Base-by-base conservation (phyloP, 805 yeast species). In the Sugiyamaella marilandica region DNA sequence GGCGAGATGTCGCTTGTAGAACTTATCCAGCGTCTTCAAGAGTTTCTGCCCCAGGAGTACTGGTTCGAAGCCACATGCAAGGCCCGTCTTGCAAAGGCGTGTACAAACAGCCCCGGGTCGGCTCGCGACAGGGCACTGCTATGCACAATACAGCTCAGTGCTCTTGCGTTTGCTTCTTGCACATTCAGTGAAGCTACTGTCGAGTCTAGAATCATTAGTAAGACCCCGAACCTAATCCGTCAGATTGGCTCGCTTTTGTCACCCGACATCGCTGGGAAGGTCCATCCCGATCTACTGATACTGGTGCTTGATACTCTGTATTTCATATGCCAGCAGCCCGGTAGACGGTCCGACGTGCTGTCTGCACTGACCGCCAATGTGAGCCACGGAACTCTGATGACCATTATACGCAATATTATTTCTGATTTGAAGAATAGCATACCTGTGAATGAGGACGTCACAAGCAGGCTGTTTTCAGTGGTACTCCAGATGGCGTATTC, bases 281-380 rank as follows among this genome's bases (percentile, higher is more conserved):
- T 85, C 8, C 77, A 88, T 0, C 62, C 63, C 21, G 78, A 74
- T 1, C 73, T 87, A 1, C 76, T 83, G 54, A 68, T 77, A 41
- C 77, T 83, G 41, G 87, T 92, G 1, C 66, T 83, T 47, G 79
- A 81, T 55, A 79, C 91, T 0, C 72, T 91, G 49, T 86, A 85
- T 56, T 79, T 83, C 56, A 80, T 88, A 5, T 78, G 95, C 1
- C 72, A 78, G 18, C 82, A 81, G 61, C 81, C 81, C 45, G 76
- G 77, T 2, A 85, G 90, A 80, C 84, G 91, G 14, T 75, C 84
- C 47, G 97, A 90, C 59, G 75, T 91, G 19, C 74, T 90, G 50
- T 76, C 89, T 53, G 82, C 87, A 10, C 67, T 90, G 57, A 88
- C 94, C 18, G 97, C 94, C 9, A 88, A 88, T 65, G 89, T 91